Base-by-base conservation (phyloP, 2,329 filamentous ascomycete genomes). In the Neofusicoccum parvum region DNA sequence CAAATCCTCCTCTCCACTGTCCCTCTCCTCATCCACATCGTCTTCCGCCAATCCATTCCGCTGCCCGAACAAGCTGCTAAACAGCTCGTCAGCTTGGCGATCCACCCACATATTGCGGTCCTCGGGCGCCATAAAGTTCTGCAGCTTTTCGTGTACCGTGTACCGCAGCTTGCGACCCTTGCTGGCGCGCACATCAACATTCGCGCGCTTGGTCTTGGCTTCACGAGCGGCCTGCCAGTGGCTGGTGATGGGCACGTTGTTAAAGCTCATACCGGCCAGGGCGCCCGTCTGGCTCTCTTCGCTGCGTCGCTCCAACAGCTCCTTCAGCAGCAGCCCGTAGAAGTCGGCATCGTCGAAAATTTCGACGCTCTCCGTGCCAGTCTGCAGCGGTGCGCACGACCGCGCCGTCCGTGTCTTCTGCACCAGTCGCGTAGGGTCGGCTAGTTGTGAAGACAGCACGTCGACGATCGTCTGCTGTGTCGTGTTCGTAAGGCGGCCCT, bases 71-170 rank as follows among this genome's bases (percentile, higher is more conserved):
- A 85, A 69, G 68, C 82, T 82, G 5, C 79, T 77, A 70, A 85
- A 85, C 67, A 85, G 71, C 69, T 85, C 83, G 68, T 95, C 92
- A 66, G 92, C 87, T 64, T 94, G 92, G 67, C 87, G 85, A 70
- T 90, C 88, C 68, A 92, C 91, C 95, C 95, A 99, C 15, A 78
- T 79, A 3, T 90, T 85, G 62, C 92, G 84, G 75, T 96, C 91
- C 76, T 97, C 92, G 0, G 93, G 89, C 11, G 94, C 94, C 93
- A 97, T 97, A 75, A 98, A 98, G 78, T 97, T 97, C 80, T 97
- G 92, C 73, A 99, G 79, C 82, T 98, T 98, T 81, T 98, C 94
- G 75, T 98, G 94, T 51, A 97, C 92, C 15, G 92, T 95, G 79
- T 94, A 99, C 45, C 92, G 86, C 85, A 99, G 87, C 81, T 97